These are phyloP conservation scores for Conticribra weissflogii DNA, from an alignment of 108 stramenopile species.

Conservation along the genomic window DNA sequence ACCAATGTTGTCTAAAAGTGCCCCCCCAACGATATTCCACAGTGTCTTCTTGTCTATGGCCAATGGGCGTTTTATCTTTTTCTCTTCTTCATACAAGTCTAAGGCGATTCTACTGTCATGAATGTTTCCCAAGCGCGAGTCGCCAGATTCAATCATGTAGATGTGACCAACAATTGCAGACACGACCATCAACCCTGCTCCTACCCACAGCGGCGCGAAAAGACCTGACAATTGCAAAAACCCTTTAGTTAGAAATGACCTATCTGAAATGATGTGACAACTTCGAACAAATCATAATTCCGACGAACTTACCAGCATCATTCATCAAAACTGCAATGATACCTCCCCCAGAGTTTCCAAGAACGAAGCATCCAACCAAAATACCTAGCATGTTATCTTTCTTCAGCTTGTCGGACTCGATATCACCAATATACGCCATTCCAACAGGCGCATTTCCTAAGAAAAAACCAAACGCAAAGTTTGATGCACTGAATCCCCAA, in stretches of 20 bases:
- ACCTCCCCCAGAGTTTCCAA: constrained; percentile 61
- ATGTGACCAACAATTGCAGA: constrained; percentile 13
- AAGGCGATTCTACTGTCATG: background rate
- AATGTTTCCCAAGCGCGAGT: constrained; percentile 5
- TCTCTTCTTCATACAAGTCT: constrained; percentile 31
- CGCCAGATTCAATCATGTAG: constrained; percentile 55
- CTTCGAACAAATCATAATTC: background rate
- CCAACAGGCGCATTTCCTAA: constrained; percentile 52
- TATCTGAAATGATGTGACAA: background rate
- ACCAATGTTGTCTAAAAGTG: constrained; percentile 58
- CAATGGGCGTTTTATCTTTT: constrained; percentile 33
- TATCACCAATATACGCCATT: constrained; percentile 62
- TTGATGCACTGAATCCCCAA: constrained; percentile 52
- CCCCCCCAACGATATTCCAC: constrained; percentile 53
- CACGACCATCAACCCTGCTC: constrained; percentile 39
- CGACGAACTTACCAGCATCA: background rate
- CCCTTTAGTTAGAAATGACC: background rate
- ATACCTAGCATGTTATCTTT: constrained; percentile 49
- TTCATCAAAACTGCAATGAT: constrained; percentile 63
- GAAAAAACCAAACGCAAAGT: constrained; percentile 55
- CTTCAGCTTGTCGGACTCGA: constrained; percentile 34
- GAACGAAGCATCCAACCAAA: constrained; percentile 49
- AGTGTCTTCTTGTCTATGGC: constrained; percentile 45
- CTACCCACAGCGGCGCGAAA: constrained; percentile 53
- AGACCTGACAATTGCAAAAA: constrained; percentile 22